Base-by-base conservation (phyloP, 2,329 filamentous ascomycete genomes). In the Phyllosticta citribraziliensis region DNA sequence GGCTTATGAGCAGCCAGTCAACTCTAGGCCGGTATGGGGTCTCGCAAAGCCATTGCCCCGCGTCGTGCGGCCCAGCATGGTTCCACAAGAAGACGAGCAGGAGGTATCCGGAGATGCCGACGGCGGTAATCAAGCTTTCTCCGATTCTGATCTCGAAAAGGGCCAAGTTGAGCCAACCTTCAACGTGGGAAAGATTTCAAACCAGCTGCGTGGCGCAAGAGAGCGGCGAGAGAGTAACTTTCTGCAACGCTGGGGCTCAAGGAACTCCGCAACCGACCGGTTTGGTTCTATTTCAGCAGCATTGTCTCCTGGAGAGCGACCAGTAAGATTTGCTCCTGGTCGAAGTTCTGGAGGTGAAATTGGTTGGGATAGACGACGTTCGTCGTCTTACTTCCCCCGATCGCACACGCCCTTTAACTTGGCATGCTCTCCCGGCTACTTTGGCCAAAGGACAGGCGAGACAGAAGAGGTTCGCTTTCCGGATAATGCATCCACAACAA, bases 1-100 rank as follows among this genome's bases (percentile, higher is more conserved):
- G 2, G 76, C 79, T 30, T 82, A 83, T 62, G 80, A 81, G 33
- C 78, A 82, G 60, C 74, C 80, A 2, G 70, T 72, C 8, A 78
- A 80, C 17, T 77, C 33, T 3, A 30, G 79, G 60, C 80, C 81
- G 0, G 76, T 83, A 55, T 83, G 81, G 76, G 77, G 79, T 68
- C 67, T 83, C 57, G 80, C 79, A 3, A 80, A 81, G 65, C 80
- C 81, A 6, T 67, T 83, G 25, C 80, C 81, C 33, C 79, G 79
- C 63, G 80, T 82, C 0, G 73, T 83, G 58, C 74, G 81, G 47
- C 73, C 77, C 20, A 80, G 80, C 11, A 83, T 82, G 80, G 75
- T 81, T 1, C 79, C 78, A 0, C 76, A 76, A 0, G 69, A 70
- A 61, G 71, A 73, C 50, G 73, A 78, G 14, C 40, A 47, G 40